phyloP scores from a whole-genome alignment of 2,329 filamentous ascomycete genomes.

The Tolypocladium ovalisporum region DNA sequence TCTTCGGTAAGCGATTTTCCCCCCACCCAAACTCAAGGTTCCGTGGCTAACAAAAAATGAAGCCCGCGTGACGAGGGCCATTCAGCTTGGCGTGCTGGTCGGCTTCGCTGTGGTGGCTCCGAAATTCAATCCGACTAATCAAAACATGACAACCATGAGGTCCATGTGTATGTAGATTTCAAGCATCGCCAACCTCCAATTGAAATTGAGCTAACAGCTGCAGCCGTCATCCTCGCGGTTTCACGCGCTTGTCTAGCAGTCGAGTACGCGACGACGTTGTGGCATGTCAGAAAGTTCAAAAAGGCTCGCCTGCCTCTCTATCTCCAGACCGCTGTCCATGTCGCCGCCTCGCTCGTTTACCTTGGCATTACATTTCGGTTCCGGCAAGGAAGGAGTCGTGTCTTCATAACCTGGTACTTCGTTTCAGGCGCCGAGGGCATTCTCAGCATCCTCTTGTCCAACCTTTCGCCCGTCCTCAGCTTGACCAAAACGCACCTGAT shows the following conservation, averaged over 20 bases:
- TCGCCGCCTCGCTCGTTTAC: constrained; percentile 25
- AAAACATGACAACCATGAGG: constrained; percentile 25
- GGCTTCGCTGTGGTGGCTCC: constrained; percentile 52
- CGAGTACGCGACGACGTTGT: constrained; percentile 39
- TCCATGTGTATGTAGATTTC: constrained; percentile 24
- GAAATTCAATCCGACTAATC: constrained; percentile 27
- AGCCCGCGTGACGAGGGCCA: constrained; percentile 43
- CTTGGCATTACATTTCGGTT: constrained; percentile 30
- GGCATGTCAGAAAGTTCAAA: constrained; percentile 29
- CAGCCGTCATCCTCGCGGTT: constrained; percentile 35
- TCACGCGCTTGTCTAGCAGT: constrained; percentile 41
- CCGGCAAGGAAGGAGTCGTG: constrained; percentile 15
- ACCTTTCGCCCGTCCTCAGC: constrained; percentile 42
- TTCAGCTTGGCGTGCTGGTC: constrained; percentile 54
- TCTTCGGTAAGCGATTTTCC: constrained; percentile 37
- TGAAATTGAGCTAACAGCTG: neutral
- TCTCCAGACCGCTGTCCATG: constrained; percentile 23
- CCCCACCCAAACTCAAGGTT: too few species aligned
- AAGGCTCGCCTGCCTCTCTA: constrained; percentile 22
- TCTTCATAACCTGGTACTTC: constrained; percentile 39
- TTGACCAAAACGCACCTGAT: constrained; percentile 53
- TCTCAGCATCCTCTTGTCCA: constrained; percentile 40
- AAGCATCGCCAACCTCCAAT: neutral
- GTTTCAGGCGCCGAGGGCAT: constrained; percentile 41
- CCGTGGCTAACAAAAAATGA: neutral